Conservation (phyloP, 805 yeast genomes). For the Zygoascus biomembranicola region DNA sequence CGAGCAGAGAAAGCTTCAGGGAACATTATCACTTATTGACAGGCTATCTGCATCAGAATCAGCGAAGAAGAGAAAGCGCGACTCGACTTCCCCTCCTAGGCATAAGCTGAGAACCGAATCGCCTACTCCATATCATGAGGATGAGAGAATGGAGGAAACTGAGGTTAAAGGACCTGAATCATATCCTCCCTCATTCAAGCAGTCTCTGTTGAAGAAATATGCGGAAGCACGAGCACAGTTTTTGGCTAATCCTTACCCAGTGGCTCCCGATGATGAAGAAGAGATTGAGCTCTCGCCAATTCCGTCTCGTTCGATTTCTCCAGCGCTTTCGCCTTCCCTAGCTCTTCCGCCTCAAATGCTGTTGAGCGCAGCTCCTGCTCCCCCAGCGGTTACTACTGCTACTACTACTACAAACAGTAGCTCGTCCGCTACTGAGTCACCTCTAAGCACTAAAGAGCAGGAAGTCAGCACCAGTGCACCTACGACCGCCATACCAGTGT, state of each 20-base stretch:
- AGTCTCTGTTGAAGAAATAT: not conserved
- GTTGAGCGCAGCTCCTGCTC: constrained; percentile 1
- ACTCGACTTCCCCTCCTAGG: not conserved
- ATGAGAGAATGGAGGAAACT: not conserved
- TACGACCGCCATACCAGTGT: not conserved
- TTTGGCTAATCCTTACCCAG: not conserved
- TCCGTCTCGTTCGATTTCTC: not conserved
- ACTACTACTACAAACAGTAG: not conserved
- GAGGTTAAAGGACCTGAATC: not conserved
- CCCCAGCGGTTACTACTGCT: constrained; percentile 1
- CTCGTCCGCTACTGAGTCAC: not conserved
- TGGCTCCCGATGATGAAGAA: not conserved
- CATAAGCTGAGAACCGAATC: not conserved
- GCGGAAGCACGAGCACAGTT: not conserved
- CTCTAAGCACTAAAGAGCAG: constrained; percentile 1
- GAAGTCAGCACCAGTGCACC: not conserved
- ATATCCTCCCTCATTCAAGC: not conserved
- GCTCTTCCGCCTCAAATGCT: not conserved
- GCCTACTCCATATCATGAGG: not conserved
- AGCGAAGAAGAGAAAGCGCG: constrained; percentile 1
- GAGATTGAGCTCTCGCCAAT: not conserved
- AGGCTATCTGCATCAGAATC: constrained; percentile 10
- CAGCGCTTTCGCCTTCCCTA: not conserved
- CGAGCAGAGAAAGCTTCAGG: constrained; percentile 23
- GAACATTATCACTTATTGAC: constrained; percentile 18